Evolutionary conservation across 139 green algal species (phyloP).

Genomic region (Nannochloris sp.): DNA sequence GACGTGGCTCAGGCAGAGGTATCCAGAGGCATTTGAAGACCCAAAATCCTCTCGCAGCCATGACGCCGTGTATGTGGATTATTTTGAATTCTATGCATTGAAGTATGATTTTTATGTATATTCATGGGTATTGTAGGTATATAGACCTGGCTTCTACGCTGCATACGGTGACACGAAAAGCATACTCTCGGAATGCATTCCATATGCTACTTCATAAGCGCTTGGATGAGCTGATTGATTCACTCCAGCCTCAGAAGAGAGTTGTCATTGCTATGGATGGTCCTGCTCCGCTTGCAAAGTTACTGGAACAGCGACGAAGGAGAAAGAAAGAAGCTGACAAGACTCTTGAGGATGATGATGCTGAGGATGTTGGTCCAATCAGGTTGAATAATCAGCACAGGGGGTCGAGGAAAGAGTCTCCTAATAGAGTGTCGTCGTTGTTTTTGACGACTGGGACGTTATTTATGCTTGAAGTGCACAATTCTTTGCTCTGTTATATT

Average conservation of each 20-base stretch:
- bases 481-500: constrained; percentile 58
- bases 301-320: constrained; percentile 64
- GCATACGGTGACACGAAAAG: constrained; percentile 53
- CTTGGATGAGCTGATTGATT: constrained; percentile 52
- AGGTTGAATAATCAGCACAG: not conserved
- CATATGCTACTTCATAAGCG: constrained; percentile 47
- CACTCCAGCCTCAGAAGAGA: constrained; percentile 37
- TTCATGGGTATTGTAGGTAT: constrained; percentile 25
- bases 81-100: not conserved
- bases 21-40: constrained; percentile 42
- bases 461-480: constrained; percentile 68
- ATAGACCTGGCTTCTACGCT: constrained; percentile 66
- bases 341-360: not conserved
- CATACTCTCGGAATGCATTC: constrained; percentile 36
- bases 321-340: constrained; percentile 17
- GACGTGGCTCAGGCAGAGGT: constrained; percentile 48
- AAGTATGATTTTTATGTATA: not conserved
- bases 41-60: constrained; percentile 17
- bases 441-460: constrained; percentile 41
- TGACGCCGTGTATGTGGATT: constrained; percentile 45
- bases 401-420: not conserved
- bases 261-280: constrained; percentile 74
- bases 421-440: constrained; percentile 15
- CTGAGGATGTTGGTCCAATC: not conserved
- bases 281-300: constrained; percentile 77